phyloP scores from a whole-genome alignment of 1,139 yeast species.

The Blastobotrys malaysiensis region DNA sequence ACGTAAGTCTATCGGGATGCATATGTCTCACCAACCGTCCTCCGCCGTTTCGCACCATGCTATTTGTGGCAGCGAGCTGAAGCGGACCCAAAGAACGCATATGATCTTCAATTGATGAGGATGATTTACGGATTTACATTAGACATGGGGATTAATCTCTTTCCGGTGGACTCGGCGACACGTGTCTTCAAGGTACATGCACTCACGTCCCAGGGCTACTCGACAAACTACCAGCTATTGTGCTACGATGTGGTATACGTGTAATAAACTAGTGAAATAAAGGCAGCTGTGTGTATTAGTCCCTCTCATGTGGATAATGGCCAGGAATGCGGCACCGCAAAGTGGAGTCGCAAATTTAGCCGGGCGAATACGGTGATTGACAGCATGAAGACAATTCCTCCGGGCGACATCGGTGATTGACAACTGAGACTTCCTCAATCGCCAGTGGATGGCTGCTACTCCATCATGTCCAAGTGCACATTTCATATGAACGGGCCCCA shows the following conservation, averaged over 20 bases:
- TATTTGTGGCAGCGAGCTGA: not conserved
- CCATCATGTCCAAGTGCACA: not conserved
- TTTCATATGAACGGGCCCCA: not conserved
- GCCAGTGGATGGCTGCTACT: not conserved
- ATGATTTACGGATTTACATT: not conserved
- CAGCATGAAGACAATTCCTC: not conserved
- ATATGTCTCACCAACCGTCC: too few relatives aligned
- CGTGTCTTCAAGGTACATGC: not conserved
- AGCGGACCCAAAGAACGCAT: not conserved
- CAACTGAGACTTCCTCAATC: not conserved
- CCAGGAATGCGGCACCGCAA: not conserved
- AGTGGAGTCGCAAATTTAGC: not conserved
- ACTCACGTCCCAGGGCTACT: too few relatives aligned
- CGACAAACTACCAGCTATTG: too few relatives aligned
- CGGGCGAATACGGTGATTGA: not conserved
- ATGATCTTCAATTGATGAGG: not conserved
- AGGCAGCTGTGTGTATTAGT: too few relatives aligned
- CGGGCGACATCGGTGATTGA: not conserved
- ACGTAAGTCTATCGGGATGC: not conserved
- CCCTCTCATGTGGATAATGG: not conserved
- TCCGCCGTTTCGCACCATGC: not conserved
- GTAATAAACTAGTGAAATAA: too few relatives aligned
- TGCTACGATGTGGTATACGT: too few relatives aligned
- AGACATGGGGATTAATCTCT: not conserved
- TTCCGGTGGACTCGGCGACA: not conserved